Evolutionary conservation across 2,329 filamentous ascomycete genomes (phyloP), one percentile per base, ranked within the genome.

Genomic region (Fusarium papillatum): DNA sequence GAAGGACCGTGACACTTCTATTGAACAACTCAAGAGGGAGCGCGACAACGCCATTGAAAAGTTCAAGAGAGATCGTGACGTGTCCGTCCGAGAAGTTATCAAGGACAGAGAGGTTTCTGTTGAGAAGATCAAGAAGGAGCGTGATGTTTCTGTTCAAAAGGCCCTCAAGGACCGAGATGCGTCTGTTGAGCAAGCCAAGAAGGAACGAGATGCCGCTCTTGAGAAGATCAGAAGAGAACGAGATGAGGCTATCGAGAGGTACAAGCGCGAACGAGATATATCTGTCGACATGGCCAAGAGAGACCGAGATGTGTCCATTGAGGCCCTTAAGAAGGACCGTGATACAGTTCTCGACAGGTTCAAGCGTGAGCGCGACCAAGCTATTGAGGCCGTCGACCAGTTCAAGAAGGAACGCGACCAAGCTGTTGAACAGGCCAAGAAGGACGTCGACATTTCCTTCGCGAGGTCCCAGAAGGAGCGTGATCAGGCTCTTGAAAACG

Each of bases 1-100:
- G 29, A 77, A 66, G 43, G 74, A 76, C 43, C 74, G 74, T 5
- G 74, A 76, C 22, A 64, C 57, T 29, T 76, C 74, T 17, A 66
- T 76, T 14, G 68, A 76, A 41, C 76, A 76, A 29, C 71, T 75
- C 63, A 76, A 68, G 65, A 73, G 62, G 22, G 78, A 80, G n/a
- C 75, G 74, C 24, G 76, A 78, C 7, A 62, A 61, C 13, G 66
- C 66, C 26, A 71, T 69, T 13, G 71, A 66, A 14, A 67, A 64
- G 14, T 62, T 76, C 55, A 77, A 77, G 66, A 69, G 69, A 10
- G 77, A 79, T 39, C 74, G 75, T 24, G 76, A 73, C 14, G 29
- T 34, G 13, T 55, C 50, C 6, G 50, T 55, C 29, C 34, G 31
- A n/a, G 29, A 55, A 55, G 50, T 55, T 13, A 5, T 55, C 7